These are phyloP conservation scores for Penicillium brevicompactum DNA, from an alignment of 2,329 filamentous ascomycete genomes.

Conservation along the genomic window DNA sequence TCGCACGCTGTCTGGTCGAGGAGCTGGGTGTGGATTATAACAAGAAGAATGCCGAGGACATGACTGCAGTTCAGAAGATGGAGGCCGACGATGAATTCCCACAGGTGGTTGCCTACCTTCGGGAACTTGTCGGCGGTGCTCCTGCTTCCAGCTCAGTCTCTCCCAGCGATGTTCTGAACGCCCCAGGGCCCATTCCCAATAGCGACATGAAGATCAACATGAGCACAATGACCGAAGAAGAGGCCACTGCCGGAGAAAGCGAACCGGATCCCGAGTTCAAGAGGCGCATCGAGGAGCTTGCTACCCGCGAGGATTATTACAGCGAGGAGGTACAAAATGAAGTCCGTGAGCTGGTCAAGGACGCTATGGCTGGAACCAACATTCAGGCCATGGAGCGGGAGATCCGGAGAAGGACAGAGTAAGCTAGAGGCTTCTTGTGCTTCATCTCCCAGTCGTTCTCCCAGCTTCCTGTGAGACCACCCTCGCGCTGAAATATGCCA, in stretches of 20 bases:
- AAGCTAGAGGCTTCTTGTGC: constrained; percentile 26
- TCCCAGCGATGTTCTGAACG: constrained; percentile 38
- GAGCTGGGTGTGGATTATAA: constrained; percentile 72
- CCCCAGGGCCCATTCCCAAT: constrained; percentile 68
- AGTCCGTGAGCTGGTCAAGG: constrained; percentile 75
- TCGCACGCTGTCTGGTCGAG: constrained; percentile 78
- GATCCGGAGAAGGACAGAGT: constrained; percentile 64
- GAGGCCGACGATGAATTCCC: constrained; percentile 76
- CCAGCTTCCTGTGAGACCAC: neutral
- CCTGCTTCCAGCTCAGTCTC: constrained; percentile 27
- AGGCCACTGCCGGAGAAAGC: constrained; percentile 58
- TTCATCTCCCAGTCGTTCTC: neutral
- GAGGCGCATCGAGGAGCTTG: constrained; percentile 84
- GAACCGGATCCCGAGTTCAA: constrained; percentile 81
- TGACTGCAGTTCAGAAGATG: constrained; percentile 81
- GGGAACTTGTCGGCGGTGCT: constrained; percentile 37
- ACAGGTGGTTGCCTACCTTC: constrained; percentile 72
- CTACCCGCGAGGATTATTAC: constrained; percentile 79
- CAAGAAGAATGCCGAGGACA: constrained; percentile 70
- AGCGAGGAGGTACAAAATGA: constrained; percentile 77
- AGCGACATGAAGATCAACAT: constrained; percentile 74
- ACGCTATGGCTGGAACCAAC: constrained; percentile 71
- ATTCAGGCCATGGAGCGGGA: constrained; percentile 63
- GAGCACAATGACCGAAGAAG: constrained; percentile 67
- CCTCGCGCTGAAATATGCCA: neutral